Evolutionary conservation across 345 rosid species (phyloP).

Genomic region (Corchorus capsularis): DNA sequence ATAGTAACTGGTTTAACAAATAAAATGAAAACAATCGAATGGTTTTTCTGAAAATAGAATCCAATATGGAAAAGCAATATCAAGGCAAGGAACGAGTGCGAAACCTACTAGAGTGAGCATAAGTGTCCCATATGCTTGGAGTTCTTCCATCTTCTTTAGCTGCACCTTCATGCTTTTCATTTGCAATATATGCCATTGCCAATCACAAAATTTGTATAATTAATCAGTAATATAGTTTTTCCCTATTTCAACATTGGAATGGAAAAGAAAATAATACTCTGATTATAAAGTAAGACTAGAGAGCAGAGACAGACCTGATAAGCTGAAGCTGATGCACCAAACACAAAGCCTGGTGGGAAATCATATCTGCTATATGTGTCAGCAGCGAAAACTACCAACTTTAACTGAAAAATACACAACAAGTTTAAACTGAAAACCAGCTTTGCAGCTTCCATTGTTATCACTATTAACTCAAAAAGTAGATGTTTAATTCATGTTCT

Average conservation of each 20-base stretch:
- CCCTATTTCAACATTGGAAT: neutral
- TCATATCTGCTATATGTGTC: conserved; percentile 43
- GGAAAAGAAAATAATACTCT: too few relatives aligned
- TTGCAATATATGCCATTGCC: neutral
- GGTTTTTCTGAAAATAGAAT: neutral
- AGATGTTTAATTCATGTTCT: too few relatives aligned
- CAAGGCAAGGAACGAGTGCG: neutral
- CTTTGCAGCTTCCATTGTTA: conserved; percentile 14
- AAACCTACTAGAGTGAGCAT: conserved; percentile 43
- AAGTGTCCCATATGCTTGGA: conserved; percentile 64
- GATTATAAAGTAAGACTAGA: too few relatives aligned
- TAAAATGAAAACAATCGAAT: neutral
- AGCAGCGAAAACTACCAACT: conserved; percentile 23
- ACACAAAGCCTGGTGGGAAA: conserved; percentile 57
- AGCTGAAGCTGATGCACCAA: conserved; percentile 61
- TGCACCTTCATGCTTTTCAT: conserved; percentile 53
- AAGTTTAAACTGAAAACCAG: conserved; percentile 9
- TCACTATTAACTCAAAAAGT: neutral
- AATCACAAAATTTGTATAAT: neutral
- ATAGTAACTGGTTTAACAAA: neutral
- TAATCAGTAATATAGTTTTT: neutral
- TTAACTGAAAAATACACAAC: conserved; percentile 27
- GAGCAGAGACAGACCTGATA: conserved; percentile 43
- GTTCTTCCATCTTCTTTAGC: conserved; percentile 60
- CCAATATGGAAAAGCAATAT: neutral